Percentiles rank a stretch among this genome's conserved stretches.
Evolutionary conservation across 139 green algal genomes (phyloP).

Genomic region (Chlamydomonas eustigma): DNA sequence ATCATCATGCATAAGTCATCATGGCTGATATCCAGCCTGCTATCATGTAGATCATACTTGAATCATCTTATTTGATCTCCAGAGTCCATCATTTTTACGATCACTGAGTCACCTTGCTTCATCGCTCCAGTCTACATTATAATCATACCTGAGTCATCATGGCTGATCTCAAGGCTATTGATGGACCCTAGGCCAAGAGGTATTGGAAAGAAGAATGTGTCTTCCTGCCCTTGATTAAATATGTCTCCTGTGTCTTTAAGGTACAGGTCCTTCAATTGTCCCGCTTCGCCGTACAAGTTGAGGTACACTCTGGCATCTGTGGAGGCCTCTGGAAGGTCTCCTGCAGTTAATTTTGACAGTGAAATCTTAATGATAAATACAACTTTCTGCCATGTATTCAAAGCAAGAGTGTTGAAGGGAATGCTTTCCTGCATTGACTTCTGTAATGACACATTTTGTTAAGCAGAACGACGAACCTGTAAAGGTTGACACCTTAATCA

Average conservation of each 20-base stretch:
- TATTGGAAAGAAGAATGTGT: slow-evolving; percentile 36
- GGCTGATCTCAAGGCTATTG: slow-evolving; percentile 20
- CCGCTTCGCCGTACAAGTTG: slow-evolving; percentile 24
- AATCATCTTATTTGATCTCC: too few relatives aligned
- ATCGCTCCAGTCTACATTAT: neutral
- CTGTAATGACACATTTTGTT: too few relatives aligned
- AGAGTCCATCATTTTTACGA: too few relatives aligned
- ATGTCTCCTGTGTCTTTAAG: slow-evolving; percentile 26
- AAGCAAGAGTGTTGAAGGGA: too few relatives aligned
- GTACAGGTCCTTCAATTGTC: slow-evolving; percentile 25
- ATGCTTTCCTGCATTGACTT: too few relatives aligned
- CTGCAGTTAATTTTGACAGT: too few relatives aligned
- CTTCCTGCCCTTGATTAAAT: slow-evolving; percentile 20
- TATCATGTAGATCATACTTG: too few relatives aligned
- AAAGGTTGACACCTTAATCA: slow-evolving; percentile 22
- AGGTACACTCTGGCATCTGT: slow-evolving; percentile 33
- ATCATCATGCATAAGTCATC: too few relatives aligned
- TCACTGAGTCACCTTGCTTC: neutral
- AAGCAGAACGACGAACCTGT: slow-evolving; percentile 14
- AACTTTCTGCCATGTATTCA: too few relatives aligned
- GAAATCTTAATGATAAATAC: too few relatives aligned
- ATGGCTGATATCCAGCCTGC: too few relatives aligned
- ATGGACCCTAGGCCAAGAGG: slow-evolving; percentile 25
- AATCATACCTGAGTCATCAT: slow-evolving; percentile 37
- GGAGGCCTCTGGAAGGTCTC: slow-evolving; percentile 7